phyloP scores from a whole-genome alignment of 164 flowering plant genomes.

The Piper betle region DNA sequence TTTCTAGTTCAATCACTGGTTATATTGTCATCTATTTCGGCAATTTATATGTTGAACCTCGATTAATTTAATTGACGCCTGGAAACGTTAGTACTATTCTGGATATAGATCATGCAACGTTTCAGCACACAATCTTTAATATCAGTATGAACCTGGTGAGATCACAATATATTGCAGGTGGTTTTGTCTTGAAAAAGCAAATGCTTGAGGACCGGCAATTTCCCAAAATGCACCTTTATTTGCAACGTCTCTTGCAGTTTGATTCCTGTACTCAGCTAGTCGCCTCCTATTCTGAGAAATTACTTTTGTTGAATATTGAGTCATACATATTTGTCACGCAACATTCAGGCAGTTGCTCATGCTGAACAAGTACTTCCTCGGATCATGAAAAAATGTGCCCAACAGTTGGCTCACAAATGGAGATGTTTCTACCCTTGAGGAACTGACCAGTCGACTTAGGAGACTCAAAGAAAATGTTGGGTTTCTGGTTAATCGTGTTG shows the following conservation, averaged over 20 bases:
- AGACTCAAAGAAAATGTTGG: conserved; percentile 94
- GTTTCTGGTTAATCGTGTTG: conserved; percentile 79
- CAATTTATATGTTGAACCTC: too few species aligned
- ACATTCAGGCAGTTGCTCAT: conserved; percentile 69
- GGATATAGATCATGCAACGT: too few species aligned
- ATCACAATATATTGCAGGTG: conserved; percentile 32
- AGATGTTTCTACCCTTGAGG: conserved; percentile 68
- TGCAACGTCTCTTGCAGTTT: conserved; percentile 95
- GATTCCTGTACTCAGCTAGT: not conserved
- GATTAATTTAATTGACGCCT: too few species aligned
- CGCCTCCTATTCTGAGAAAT: not conserved
- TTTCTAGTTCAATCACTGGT: too few species aligned
- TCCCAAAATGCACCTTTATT: conserved; percentile 92
- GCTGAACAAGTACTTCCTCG: conserved; percentile 98
- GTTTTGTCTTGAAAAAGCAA: conserved; percentile 81
- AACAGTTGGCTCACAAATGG: conserved; percentile 75
- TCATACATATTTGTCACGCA: not conserved
- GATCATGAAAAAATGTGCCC: conserved; percentile 80
- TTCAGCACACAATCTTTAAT: not conserved
- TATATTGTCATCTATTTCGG: too few species aligned
- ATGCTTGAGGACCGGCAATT: conserved; percentile 87
- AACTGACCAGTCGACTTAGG: conserved; percentile 65
- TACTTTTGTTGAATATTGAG: not conserved
- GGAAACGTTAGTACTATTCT: too few species aligned
- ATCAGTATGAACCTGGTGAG: not conserved